These are phyloP conservation scores for Jacaranda mimosifolia DNA, from an alignment of 257 asterid genomes.

Conservation along the genomic window DNA sequence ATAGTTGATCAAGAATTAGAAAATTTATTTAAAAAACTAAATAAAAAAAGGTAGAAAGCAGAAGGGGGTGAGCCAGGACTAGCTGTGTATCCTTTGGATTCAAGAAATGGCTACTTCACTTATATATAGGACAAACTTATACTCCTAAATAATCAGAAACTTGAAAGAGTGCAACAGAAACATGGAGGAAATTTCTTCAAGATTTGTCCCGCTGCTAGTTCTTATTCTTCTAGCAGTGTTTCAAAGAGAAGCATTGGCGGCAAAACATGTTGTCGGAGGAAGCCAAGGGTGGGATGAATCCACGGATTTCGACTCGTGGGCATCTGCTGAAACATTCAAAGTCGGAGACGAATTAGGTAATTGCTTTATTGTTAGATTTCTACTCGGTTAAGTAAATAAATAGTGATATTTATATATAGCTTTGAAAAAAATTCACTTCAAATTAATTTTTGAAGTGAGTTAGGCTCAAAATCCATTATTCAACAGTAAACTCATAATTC, in stretches of 20 bases:
- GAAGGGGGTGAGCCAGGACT: too few relatives aligned
- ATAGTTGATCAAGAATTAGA: not conserved
- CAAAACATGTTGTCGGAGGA: conserved; percentile 73
- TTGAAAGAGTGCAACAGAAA: not conserved
- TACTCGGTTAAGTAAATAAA: too few relatives aligned
- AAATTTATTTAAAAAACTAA: not conserved
- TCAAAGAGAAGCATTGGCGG: conserved; percentile 50
- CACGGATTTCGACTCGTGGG: conserved; percentile 77
- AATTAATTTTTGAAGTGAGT: too few relatives aligned
- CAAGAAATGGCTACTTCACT: conserved; percentile 29
- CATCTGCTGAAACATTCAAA: conserved; percentile 72
- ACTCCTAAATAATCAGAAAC: not conserved
- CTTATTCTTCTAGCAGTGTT: conserved; percentile 23
- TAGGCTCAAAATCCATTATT: too few relatives aligned
- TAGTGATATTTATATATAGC: too few relatives aligned
- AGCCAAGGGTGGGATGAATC: conserved; percentile 93
- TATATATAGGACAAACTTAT: conserved; percentile 17
- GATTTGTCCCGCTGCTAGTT: conserved; percentile 10
- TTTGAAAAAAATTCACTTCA: too few relatives aligned
- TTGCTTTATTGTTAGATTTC: not conserved
- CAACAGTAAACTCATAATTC: too few relatives aligned
- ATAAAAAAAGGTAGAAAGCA: not conserved
- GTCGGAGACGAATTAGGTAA: conserved; percentile 86
- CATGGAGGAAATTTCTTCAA: conserved; percentile 40
- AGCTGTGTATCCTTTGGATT: conserved; percentile 32